Base-by-base conservation (phyloP, 2,329 filamentous ascomycete species). In the Achaetomium macrosporum region DNA sequence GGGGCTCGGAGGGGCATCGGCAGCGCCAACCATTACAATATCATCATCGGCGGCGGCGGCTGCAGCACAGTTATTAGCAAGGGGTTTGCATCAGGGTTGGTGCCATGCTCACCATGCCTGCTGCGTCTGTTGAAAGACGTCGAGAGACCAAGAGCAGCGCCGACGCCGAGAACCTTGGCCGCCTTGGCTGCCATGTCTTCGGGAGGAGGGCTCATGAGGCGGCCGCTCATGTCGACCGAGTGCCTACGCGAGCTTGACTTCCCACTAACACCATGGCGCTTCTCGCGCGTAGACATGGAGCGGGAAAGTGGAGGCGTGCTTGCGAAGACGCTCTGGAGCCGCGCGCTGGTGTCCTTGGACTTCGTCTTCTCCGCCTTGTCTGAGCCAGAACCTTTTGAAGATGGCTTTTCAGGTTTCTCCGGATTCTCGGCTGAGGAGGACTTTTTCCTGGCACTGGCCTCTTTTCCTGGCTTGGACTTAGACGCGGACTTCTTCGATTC, bases 111-210 rank as follows among this genome's bases (percentile, higher is more conserved):
- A 69, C 68, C 63, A 56, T 68, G 71, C 58, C 74, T 82, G 51
- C 78, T 77, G 31, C 69, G 72, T 57, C 68, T 72, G 57, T 68
- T 69, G 41, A 63, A 65, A 13, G 69, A 66, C 49, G 69, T 57
- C 1, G 59, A 55, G 20, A 59, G 41, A 3, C 57, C 59, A 9
- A 50, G 25, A n/a, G 74, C 59, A 25, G 57, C 53, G 7, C 64
- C 74, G 20, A 79, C 60, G 73, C 90, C 82, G 2, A 93, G 82
- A 48, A 92, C 70, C 68, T 84, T 90, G 31, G 88, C 88, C 29
- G 88, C 89, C 69, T 95, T 95, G 42, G 82, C 78, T 8, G 84
- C 78, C 64, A 89, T 78, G 47, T 81, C 79, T 30, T 90, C 88
- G 2, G 85, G 82, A 9, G 88, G 86, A 3, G 88, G 87, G 17